Base-by-base conservation (phyloP, 2,329 filamentous ascomycete species). In the Colletotrichum navitas region DNA sequence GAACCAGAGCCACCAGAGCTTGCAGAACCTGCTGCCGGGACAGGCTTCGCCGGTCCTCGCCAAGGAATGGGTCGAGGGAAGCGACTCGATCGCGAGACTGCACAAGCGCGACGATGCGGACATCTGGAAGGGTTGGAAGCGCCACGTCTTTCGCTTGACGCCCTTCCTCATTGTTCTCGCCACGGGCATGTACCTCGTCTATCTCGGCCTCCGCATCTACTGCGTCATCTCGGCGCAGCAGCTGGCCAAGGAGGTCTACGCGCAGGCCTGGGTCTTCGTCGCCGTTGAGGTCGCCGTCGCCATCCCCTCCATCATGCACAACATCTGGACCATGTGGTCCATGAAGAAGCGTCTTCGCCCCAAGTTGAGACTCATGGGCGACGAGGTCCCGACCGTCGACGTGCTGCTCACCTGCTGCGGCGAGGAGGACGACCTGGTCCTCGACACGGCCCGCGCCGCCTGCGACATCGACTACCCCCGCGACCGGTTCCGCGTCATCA, bases 371-470 rank as follows among this genome's bases (percentile, higher is more conserved):
- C 77, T 89, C n/a, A 67, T 55, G 45, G 85, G 85, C 18, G 80
- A 83, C 14, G 80, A 85, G 2, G 83, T 85, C 4, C 86, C 89
- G 0, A 86, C 86, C 1, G 86, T 90, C 4, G 88, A 90, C 73
- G 81, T 88, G 2, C 83, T 90, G 59, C 78, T 90, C 6, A 88
- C 88, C 1, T 89, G 86, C 79, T 90, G 88, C 70, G 85, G 86
- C 18, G 88, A 90, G 75, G 84, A 88, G 1, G 81, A 86, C 47
- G 86, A 88, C 18, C 79, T 90, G 2, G 84, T 90, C 3, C 78
- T 90, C 60, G 87, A 90, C 73, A 90, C 88, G 1, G 82, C 87
- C 11, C 83, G 84, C n/a, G 88, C 84, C 4, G 86, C 88, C 1
- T 87, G 85, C 73, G 82, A 83, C 32, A 74, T 87, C 7, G 87